Percentiles rank a stretch among this genome's conserved stretches.
These are phyloP conservation scores for Inosperma sp. DNA, from an alignment of 768 basidiomycete genomes.

Conservation along the genomic window DNA sequence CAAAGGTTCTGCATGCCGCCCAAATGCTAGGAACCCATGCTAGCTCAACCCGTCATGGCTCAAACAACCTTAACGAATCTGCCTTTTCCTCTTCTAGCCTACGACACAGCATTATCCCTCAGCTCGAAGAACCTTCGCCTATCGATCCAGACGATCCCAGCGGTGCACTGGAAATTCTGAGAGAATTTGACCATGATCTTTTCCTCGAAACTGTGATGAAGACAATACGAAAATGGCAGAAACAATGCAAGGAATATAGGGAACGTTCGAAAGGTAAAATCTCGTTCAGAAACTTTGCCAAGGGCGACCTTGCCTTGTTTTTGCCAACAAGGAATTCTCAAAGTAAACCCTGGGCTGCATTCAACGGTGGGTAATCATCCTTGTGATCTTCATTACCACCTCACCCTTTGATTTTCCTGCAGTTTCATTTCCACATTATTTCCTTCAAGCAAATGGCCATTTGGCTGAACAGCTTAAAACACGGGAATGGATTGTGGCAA, in stretches of 20 bases:
- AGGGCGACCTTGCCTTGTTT: slow-evolving; percentile 93
- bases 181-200: slow-evolving; percentile 77
- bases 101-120: slow-evolving; percentile 49
- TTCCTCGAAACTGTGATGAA: slow-evolving; percentile 82
- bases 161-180: slow-evolving; percentile 63
- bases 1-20: slow-evolving; percentile 61
- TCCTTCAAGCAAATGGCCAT: slow-evolving; percentile 82
- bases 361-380: slow-evolving; percentile 66
- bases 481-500: slow-evolving; percentile 92
- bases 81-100: slow-evolving; percentile 41
- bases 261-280: slow-evolving; percentile 97
- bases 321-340: slow-evolving; percentile 92
- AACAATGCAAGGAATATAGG: slow-evolving; percentile 92
- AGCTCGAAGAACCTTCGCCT: slow-evolving; percentile 61
- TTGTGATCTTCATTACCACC: neutral
- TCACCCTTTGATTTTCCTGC: slow-evolving; percentile 18
- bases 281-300: slow-evolving; percentile 90
- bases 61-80: slow-evolving; percentile 46
- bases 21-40: slow-evolving; percentile 57
- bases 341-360: slow-evolving; percentile 95
- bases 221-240: slow-evolving; percentile 93
- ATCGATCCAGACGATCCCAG: slow-evolving; percentile 73
- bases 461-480: slow-evolving; percentile 86
- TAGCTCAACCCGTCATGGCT: slow-evolving; percentile 41
- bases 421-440: slow-evolving; percentile 98